Conservation (phyloP, 257 asterid species). For the Solanum pennellii region DNA sequence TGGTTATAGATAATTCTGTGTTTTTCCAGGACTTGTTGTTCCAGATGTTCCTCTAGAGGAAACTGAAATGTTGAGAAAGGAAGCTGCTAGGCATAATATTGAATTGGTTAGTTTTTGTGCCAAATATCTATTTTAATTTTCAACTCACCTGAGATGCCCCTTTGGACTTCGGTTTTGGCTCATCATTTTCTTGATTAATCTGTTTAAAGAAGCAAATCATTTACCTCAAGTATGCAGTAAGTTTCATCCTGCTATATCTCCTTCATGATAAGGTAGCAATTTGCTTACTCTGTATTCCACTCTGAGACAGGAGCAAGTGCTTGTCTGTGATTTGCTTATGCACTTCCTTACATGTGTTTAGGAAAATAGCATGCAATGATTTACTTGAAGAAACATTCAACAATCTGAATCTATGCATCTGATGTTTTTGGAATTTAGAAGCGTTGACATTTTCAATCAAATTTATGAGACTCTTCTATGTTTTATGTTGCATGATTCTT, state of each 20-base stretch:
- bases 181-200: background rate
- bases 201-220: background rate
- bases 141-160: background rate
- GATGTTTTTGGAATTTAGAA: background rate
- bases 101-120: constrained; percentile 57
- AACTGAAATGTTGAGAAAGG: constrained; percentile 71
- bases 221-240: background rate
- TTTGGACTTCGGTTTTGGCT: background rate
- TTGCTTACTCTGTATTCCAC: background rate
- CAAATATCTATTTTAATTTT: background rate
- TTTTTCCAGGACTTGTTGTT: constrained; percentile 70
- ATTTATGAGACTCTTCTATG: background rate
- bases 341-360: background rate
- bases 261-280: background rate
- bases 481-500: background rate
- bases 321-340: background rate
- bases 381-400: background rate
- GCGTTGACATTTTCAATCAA: background rate
- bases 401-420: background rate
- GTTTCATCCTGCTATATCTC: background rate
- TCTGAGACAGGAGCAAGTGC: background rate
- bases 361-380: background rate
- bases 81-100: constrained; percentile 46
- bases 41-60: constrained; percentile 93
- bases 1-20: background rate